Percentiles rank a stretch among this genome's conserved stretches.
Conservation (phyloP, 345 rosid species). For the Populus davidiana region DNA sequence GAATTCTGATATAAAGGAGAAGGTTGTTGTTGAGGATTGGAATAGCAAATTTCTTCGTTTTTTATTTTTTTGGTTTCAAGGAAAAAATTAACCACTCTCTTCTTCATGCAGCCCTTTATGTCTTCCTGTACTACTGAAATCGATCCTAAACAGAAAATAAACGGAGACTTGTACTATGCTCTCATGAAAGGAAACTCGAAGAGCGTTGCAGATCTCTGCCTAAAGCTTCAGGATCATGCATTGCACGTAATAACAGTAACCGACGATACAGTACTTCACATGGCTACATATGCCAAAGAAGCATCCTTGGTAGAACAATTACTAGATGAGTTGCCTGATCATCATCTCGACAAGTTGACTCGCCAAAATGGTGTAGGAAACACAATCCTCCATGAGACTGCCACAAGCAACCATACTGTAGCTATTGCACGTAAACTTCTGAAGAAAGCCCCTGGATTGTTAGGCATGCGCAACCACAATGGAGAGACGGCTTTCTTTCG, state of each 20-base stretch:
- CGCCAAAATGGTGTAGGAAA: neutral
- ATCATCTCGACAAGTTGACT: neutral
- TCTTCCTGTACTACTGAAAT: too few relatives aligned
- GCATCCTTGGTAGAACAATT: neutral
- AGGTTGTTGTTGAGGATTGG: too few relatives aligned
- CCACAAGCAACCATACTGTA: neutral
- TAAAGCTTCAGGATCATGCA: neutral
- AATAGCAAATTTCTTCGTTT: too few relatives aligned
- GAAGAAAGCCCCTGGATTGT: neutral
- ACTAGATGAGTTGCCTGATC: neutral
- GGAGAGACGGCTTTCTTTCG: constrained; percentile 9
- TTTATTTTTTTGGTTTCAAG: too few relatives aligned
- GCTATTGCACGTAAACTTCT: constrained; percentile 3
- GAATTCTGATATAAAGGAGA: too few relatives aligned
- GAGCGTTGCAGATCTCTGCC: neutral
- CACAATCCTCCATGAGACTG: constrained; percentile 1
- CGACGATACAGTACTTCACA: constrained; percentile 6
- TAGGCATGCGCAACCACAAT: constrained; percentile 9
- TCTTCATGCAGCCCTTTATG: too few relatives aligned
- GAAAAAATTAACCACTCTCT: too few relatives aligned
- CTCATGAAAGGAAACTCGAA: constrained; percentile 3
- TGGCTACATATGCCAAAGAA: constrained; percentile 10
- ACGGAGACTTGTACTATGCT: constrained; percentile 1
- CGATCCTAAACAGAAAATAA: neutral
- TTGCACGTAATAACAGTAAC: constrained; percentile 1